Evolutionary conservation across 2,329 filamentous ascomycete species (phyloP), one percentile per base, ranked within the genome.

Genomic region (Colletotrichum eleusines): DNA sequence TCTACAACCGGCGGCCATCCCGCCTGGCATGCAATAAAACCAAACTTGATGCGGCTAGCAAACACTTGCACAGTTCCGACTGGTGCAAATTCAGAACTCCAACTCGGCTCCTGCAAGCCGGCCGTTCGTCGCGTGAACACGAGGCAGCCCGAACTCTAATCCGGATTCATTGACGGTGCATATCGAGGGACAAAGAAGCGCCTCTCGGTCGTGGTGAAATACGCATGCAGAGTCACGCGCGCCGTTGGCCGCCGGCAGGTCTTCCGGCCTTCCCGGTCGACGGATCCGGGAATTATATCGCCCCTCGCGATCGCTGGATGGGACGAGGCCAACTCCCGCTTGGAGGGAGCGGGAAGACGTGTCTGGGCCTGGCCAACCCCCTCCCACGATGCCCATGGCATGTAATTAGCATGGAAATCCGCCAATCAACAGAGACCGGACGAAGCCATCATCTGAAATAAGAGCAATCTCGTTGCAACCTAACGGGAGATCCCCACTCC

Each of bases 21-120:
- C 28, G 26, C 8, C 16, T 35, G 42, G 58, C 61, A 23, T n/a
- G n/a, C n/a, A n/a, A n/a, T n/a, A 59, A 71, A 46, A 28, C 23
- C 33, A 16, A 26, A 55, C 20, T 40, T 18, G 58, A 44, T 42
- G 44, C 63, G 42, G 58, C 68, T 57, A 53, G 62, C 62, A 58
- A 20, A 58, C 28, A n/a, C 20, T 31, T 2, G n/a, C 51, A n/a
- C 26, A 40, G 40, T 50, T 67, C 55, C 48, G 63, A 70, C 63
- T 70, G 57, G 67, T 70, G 68, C 68, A 16, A 62, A 61, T 62
- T 70, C 40, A 16, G 33, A 23, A 28, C 33, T 20, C n/a, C 50
- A 20, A 14, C 28, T 4, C 42, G 20, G 7, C 46, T 33, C 31
- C 31, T 44, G 31, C 46, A 38, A n/a, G n/a, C n/a, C n/a, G n/a